Percentiles rank a stretch among this genome's conserved stretches.
Evolutionary conservation across 2,329 filamentous ascomycete species (phyloP).

Genomic region (Cladophialophora exuberans): DNA sequence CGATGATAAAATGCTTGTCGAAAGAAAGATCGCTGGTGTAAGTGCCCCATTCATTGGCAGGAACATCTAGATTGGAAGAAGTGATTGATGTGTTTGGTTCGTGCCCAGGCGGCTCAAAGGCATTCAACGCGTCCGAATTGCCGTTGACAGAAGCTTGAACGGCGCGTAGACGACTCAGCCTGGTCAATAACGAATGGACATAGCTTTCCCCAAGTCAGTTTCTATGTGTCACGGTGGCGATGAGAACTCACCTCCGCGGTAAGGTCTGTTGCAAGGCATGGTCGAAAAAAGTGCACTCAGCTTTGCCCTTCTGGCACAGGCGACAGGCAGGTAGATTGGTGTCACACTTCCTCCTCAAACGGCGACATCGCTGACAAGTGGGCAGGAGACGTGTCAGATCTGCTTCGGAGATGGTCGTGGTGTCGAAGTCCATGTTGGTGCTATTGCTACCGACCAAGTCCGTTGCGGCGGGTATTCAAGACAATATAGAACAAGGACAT

Average conservation of each 20-base stretch:
- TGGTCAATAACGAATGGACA: constrained; percentile 34
- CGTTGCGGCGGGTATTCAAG: constrained; percentile 16
- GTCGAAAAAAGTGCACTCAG: constrained; percentile 37
- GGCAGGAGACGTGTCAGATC: constrained; percentile 34
- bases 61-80: constrained; percentile 21
- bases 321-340: constrained; percentile 35
- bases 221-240: not conserved
- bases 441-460: constrained; percentile 28
- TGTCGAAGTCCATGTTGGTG: constrained; percentile 26
- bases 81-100: constrained; percentile 19
- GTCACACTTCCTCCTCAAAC: constrained; percentile 36
- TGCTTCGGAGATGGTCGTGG: constrained; percentile 35
- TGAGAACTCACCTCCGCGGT: constrained; percentile 32
- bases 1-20: constrained; percentile 35
- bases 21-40: constrained; percentile 33
- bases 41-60: constrained; percentile 29
- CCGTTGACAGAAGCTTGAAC: constrained; percentile 32
- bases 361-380: constrained; percentile 36
- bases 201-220: constrained; percentile 22
- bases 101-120: constrained; percentile 19
- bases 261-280: constrained; percentile 36
- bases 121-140: constrained; percentile 10
- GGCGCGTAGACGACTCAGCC: constrained; percentile 30
- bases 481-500: constrained; percentile 25
- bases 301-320: constrained; percentile 37